phyloP scores from a whole-genome alignment of 306 rosid species.

The Quercus mongolica region DNA sequence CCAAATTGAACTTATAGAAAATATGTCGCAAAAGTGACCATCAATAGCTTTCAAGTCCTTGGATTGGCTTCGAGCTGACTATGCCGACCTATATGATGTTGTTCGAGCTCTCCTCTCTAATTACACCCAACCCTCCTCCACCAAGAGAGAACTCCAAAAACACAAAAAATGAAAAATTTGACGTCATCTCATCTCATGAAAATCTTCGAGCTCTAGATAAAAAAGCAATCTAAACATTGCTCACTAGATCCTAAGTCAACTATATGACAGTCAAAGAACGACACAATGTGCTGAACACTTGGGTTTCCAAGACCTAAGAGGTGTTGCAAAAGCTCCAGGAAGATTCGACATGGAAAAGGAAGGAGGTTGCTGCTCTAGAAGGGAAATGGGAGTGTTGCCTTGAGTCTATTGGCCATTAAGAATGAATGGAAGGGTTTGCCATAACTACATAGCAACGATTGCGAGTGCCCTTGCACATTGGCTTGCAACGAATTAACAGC shows the following conservation, averaged over 20 bases:
- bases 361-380: not conserved
- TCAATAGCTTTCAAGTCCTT: not conserved
- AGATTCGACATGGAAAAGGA: not conserved
- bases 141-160: not conserved
- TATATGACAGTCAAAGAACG: not conserved
- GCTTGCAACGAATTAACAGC: too few relatives aligned
- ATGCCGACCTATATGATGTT: not conserved
- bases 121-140: not conserved
- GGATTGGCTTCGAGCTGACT: not conserved
- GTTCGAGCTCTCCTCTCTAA: not conserved
- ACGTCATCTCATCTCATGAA: too few relatives aligned
- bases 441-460: too few relatives aligned
- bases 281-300: not conserved
- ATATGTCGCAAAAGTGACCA: too few relatives aligned
- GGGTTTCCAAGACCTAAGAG: not conserved
- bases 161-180: not conserved
- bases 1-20: too few relatives aligned
- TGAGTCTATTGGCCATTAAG: not conserved
- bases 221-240: not conserved
- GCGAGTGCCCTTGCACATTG: too few relatives aligned
- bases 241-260: not conserved
- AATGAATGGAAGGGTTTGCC: not conserved
- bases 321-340: not conserved
- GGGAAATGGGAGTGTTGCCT: not conserved
- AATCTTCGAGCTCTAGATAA: not conserved